Evolutionary conservation across 2,329 filamentous ascomycete genomes (phyloP).

Genomic region (Fonsecaea pugnacius): DNA sequence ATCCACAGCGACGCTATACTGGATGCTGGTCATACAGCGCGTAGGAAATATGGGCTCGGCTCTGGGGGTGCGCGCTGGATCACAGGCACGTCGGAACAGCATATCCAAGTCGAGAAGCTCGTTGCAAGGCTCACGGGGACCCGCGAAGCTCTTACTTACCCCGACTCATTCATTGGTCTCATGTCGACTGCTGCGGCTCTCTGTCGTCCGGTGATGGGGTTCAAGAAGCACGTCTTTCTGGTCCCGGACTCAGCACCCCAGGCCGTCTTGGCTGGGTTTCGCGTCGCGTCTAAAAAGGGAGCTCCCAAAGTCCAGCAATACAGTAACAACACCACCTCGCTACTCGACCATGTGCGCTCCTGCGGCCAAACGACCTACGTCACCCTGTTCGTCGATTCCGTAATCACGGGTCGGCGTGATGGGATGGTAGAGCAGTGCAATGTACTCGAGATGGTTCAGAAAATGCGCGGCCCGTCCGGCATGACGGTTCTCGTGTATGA

Average conservation of each 20-base stretch:
- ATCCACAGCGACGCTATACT: background rate
- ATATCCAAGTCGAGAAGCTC: slow-evolving; percentile 18
- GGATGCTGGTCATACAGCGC: slow-evolving; percentile 12
- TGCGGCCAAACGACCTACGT: background rate
- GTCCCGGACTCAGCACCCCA: slow-evolving; percentile 5
- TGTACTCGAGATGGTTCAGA: background rate
- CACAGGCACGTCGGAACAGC: slow-evolving; percentile 15
- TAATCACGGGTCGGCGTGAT: background rate
- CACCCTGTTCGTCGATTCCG: background rate
- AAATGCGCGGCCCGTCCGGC: slow-evolving; percentile 2
- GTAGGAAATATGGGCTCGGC: slow-evolving; percentile 13
- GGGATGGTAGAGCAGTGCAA: background rate
- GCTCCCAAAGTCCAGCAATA: slow-evolving; percentile 6
- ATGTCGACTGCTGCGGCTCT: slow-evolving; percentile 21
- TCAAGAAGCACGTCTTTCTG: slow-evolving; percentile 21
- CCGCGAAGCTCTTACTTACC: slow-evolving; percentile 15
- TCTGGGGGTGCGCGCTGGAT: slow-evolving; percentile 23
- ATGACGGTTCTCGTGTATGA: slow-evolving; percentile 16
- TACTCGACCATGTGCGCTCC: background rate
- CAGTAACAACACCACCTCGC: background rate
- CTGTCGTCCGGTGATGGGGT: slow-evolving; percentile 16
- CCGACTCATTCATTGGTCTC: slow-evolving; percentile 18
- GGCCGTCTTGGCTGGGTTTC: slow-evolving; percentile 13
- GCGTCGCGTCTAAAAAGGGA: slow-evolving; percentile 9
- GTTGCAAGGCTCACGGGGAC: background rate